Conservation (phyloP, 192 early-diverging fungal species). For the Funneliformis geosporum region DNA sequence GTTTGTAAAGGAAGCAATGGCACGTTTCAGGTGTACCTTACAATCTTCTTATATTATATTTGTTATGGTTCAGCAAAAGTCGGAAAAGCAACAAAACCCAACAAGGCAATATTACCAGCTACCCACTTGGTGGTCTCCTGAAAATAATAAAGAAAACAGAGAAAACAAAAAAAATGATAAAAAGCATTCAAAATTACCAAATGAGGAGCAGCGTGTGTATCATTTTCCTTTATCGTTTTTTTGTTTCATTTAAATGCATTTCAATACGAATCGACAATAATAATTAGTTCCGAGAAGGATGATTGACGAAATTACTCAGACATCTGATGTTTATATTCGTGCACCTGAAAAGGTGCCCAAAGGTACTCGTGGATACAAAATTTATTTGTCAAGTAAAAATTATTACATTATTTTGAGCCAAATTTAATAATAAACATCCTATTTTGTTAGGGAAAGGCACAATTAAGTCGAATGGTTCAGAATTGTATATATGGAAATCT, state of each 20-base stretch:
- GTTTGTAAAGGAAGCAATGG: not conserved
- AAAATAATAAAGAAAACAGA: not conserved
- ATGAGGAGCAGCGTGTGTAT: not conserved
- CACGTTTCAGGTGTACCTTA: too few species aligned
- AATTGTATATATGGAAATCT: not conserved
- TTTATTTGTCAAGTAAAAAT: not conserved
- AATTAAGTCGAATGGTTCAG: too few species aligned
- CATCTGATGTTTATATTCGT: not conserved
- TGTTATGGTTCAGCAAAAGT: not conserved
- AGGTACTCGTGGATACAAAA: constrained; percentile 1
- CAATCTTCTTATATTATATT: not conserved
- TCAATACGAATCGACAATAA: not conserved
- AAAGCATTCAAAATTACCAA: not conserved
- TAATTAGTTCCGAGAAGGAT: not conserved
- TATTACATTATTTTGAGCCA: not conserved
- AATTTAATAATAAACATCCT: too few species aligned
- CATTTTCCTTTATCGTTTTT: not conserved
- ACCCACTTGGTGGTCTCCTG: not conserved
- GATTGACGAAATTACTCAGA: constrained; percentile 5
- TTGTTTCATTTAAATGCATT: not conserved
- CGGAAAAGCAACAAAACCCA: not conserved
- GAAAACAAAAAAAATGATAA: not conserved
- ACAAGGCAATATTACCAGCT: not conserved
- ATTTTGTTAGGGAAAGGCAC: not conserved
- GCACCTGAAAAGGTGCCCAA: not conserved